phyloP scores from a whole-genome alignment of 805 yeast genomes.

The Cephaloascus albidus region DNA sequence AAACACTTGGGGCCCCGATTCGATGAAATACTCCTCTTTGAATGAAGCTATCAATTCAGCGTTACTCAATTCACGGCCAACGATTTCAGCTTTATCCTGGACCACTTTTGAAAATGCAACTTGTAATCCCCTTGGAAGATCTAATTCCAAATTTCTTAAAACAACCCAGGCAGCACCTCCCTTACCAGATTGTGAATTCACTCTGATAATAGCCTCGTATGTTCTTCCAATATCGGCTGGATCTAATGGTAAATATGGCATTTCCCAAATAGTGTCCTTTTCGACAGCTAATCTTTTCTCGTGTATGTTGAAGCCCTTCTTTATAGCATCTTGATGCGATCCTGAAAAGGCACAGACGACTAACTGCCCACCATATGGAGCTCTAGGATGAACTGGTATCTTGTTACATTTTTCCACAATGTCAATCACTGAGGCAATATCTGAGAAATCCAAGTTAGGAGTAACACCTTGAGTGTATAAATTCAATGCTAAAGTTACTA shows the following conservation, averaged over 20 bases:
- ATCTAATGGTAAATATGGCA: conserved; percentile 79
- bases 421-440: conserved; percentile 56
- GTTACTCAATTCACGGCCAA: conserved; percentile 63
- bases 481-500: conserved; percentile 70
- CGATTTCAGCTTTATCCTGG: conserved; percentile 57
- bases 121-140: conserved; percentile 75
- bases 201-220: conserved; percentile 88
- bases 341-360: conserved; percentile 82
- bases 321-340: conserved; percentile 84
- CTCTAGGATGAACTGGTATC: conserved; percentile 69
- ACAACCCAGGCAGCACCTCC: conserved; percentile 90
- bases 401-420: conserved; percentile 74
- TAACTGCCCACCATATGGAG: conserved; percentile 77
- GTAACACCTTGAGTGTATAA: conserved; percentile 71
- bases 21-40: conserved; percentile 43
- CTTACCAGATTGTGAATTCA: conserved; percentile 81
- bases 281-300: conserved; percentile 25
- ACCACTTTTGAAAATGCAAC: conserved; percentile 66
- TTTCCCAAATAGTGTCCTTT: conserved; percentile 45
- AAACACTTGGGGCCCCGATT: conserved; percentile 6
- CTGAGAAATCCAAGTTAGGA: conserved; percentile 65
- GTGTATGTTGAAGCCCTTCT: conserved; percentile 61
- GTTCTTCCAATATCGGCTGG: conserved; percentile 81
- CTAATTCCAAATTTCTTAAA: conserved; percentile 64
- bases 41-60: conserved; percentile 59